Conservation (phyloP, 2,329 filamentous ascomycete species). For the Penicillium freii region DNA sequence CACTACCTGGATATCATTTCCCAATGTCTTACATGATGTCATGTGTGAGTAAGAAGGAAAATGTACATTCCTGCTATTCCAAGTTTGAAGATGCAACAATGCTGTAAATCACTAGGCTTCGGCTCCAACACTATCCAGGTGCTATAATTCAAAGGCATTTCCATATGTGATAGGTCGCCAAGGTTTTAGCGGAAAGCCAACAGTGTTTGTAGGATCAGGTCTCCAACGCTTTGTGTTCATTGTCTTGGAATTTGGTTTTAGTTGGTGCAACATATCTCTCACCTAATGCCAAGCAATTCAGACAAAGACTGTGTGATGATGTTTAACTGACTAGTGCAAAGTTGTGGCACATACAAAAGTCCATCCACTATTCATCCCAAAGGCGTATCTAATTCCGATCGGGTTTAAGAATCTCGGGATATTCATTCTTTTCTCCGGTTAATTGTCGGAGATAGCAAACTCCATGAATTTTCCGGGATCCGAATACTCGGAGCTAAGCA, state of each 20-base stretch:
- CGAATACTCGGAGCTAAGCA: background rate
- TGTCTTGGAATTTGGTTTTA: background rate
- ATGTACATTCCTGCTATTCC: no score
- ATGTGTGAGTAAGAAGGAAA: background rate
- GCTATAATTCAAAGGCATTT: background rate
- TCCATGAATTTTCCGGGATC: background rate
- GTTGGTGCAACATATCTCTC: background rate
- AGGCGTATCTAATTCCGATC: background rate
- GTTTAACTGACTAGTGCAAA: background rate
- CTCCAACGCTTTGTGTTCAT: background rate
- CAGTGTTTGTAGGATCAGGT: background rate
- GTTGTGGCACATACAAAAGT: background rate
- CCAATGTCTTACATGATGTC: background rate
- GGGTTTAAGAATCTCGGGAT: background rate
- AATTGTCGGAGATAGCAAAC: background rate
- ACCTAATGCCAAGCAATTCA: background rate
- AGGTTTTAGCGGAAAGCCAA: background rate
- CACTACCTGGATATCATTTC: background rate
- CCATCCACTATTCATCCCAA: background rate
- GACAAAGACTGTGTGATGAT: background rate
- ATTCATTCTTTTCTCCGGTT: background rate
- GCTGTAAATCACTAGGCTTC: no score
- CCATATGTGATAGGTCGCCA: background rate
- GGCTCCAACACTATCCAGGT: no score
- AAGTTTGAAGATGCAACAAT: no score